These are phyloP conservation scores for Proliferodiscus dingleyae DNA, from an alignment of 2,329 filamentous ascomycete genomes.

Conservation along the genomic window DNA sequence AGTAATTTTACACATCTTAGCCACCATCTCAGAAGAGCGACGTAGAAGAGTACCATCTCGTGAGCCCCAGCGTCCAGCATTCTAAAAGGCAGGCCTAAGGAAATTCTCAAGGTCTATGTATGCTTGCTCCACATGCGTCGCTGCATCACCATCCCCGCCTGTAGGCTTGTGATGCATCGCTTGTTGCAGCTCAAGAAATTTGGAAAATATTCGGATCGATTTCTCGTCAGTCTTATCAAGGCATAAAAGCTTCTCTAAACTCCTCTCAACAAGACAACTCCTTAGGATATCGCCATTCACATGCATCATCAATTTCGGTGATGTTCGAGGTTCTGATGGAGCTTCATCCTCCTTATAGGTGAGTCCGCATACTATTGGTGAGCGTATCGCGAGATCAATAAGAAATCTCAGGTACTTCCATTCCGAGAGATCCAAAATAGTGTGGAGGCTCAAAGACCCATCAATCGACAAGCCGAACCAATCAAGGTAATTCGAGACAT, in stretches of 20 bases:
- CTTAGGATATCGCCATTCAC: constrained; percentile 63
- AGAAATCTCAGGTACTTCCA: constrained; percentile 69
- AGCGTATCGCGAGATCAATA: constrained; percentile 59
- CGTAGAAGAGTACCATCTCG: not conserved
- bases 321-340: constrained; percentile 35
- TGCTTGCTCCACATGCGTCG: constrained; percentile 42
- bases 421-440: constrained; percentile 54
- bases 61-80: not conserved
- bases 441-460: constrained; percentile 66
- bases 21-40: not conserved
- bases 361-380: constrained; percentile 46
- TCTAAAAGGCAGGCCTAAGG: constrained; percentile 45
- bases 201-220: constrained; percentile 13
- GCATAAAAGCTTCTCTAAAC: constrained; percentile 40
- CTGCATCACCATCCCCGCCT: constrained; percentile 23
- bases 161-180: constrained; percentile 43
- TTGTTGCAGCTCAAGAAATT: constrained; percentile 46
- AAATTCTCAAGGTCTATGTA: constrained; percentile 53
- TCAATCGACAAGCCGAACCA: constrained; percentile 63
- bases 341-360: constrained; percentile 28
- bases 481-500: constrained; percentile 33
- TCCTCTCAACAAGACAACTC: constrained; percentile 44
- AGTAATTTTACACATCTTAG: not conserved
- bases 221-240: constrained; percentile 9
- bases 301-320: constrained; percentile 50